A percentile compares a stretch with the other conserved stretches of the same genome.
Conservation (phyloP, 2,329 filamentous ascomycete genomes). For the Dissoconium aciculare region DNA sequence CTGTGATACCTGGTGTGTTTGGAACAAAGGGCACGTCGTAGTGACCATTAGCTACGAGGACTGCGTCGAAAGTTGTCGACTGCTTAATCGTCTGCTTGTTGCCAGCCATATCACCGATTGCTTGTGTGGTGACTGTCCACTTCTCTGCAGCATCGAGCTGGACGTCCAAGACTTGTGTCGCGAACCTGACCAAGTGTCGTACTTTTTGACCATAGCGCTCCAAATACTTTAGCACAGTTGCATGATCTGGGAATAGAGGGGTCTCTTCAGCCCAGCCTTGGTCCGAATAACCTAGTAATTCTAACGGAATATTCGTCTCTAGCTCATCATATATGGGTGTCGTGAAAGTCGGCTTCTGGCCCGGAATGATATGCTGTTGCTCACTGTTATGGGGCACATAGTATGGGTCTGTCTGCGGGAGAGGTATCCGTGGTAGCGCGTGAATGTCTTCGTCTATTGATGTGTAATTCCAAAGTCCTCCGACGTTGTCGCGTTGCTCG, state of each 20-base stretch:
- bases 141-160: constrained; percentile 16
- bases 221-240: constrained; percentile 59
- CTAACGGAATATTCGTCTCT: constrained; percentile 74
- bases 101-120: constrained; percentile 20
- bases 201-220: constrained; percentile 55
- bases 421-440: too few relatives aligned
- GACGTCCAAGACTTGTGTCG: constrained; percentile 53
- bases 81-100: too few relatives aligned
- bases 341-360: constrained; percentile 47
- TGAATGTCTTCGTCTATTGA: constrained; percentile 28
- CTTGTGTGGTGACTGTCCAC: constrained; percentile 47
- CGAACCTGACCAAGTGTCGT: constrained; percentile 51
- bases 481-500: constrained; percentile 63
- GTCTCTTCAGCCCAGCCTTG: constrained; percentile 36
- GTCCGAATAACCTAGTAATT: constrained; percentile 68
- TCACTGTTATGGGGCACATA: too few relatives aligned
- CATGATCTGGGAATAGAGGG: constrained; percentile 60
- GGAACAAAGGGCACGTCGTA: constrained; percentile 35
- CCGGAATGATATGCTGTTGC: too few relatives aligned
- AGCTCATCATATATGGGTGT: constrained; percentile 70
- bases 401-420: constrained; percentile 61
- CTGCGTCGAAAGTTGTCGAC: constrained; percentile 36
- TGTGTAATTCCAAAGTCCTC: constrained; percentile 78
- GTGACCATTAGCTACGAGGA: constrained; percentile 35
- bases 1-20: constrained; percentile 26